phyloP scores from a whole-genome alignment of 306 rosid genomes.

The Corylus heterophylla region DNA sequence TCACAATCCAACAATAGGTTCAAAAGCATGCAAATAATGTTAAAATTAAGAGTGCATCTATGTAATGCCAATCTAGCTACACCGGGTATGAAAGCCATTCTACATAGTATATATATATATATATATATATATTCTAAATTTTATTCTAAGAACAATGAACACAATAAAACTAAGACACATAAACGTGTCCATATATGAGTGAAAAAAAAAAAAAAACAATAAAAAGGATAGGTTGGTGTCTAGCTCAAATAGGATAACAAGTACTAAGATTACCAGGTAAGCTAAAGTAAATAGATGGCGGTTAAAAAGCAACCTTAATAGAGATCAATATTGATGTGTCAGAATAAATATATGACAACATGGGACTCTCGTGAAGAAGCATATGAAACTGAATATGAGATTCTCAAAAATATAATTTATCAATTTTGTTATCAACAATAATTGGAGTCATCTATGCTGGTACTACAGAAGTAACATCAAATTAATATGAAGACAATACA shows the following conservation, averaged over 20 bases:
- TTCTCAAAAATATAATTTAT: not conserved
- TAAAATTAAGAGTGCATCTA: not conserved
- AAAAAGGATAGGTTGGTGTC: not conserved
- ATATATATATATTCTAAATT: not conserved
- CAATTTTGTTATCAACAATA: not conserved
- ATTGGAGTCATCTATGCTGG: not conserved
- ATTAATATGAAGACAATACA: constrained; percentile 2
- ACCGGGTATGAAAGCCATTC: not conserved
- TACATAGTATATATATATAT: too few species aligned
- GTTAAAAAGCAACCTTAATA: not conserved
- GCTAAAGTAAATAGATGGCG: not conserved
- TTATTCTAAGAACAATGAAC: not conserved
- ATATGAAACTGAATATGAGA: not conserved
- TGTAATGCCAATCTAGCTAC: not conserved
- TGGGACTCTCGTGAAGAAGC: not conserved
- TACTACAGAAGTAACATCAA: not conserved
- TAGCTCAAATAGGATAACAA: not conserved
- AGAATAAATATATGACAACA: not conserved
- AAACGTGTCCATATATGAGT: not conserved
- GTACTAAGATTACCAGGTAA: not conserved
- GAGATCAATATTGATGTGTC: not conserved
- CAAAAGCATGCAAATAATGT: too few species aligned
- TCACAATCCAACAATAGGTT: too few species aligned
- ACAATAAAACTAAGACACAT: not conserved
- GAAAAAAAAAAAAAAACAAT: not conserved